These are phyloP conservation scores for Auriscalpium microsporum DNA, from an alignment of 768 basidiomycete species.

Conservation along the genomic window DNA sequence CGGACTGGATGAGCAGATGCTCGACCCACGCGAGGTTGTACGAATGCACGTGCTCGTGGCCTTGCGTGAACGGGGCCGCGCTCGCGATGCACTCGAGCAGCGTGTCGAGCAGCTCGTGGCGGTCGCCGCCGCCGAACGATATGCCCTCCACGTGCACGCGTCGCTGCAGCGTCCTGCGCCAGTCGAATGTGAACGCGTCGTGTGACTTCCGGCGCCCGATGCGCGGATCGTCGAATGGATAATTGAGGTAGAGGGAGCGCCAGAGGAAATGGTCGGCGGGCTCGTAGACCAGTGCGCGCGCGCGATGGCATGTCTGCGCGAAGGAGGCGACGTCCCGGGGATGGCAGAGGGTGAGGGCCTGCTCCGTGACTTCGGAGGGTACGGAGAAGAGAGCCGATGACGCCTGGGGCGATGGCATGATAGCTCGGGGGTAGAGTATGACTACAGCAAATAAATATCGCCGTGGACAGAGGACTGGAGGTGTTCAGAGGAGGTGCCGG, in stretches of 20 bases:
- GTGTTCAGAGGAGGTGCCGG: no score
- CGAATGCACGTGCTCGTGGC: background rate
- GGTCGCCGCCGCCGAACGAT: constrained; percentile 7
- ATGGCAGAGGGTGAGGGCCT: constrained; percentile 46
- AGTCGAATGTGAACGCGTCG: constrained; percentile 1
- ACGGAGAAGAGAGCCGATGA: constrained; percentile 17
- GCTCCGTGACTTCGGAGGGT: constrained; percentile 54
- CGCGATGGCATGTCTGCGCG: constrained; percentile 43
- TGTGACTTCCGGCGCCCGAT: background rate
- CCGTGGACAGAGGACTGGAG: no score
- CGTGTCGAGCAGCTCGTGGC: constrained; percentile 4
- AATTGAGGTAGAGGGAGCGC: constrained; percentile 52
- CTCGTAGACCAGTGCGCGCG: constrained; percentile 41
- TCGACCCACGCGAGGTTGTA: constrained; percentile 6
- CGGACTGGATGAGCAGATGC: background rate
- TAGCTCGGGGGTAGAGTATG: no score
- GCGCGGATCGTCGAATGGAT: constrained; percentile 62
- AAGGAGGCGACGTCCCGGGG: constrained; percentile 54
- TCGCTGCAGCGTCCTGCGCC: constrained; percentile 8
- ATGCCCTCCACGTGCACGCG: constrained; percentile 10
- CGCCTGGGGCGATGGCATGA: no score
- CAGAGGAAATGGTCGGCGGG: constrained; percentile 53
- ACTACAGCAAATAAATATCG: no score
- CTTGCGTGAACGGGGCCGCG: constrained; percentile 1
- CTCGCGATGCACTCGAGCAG: constrained; percentile 6